Evolutionary conservation across 106 monocot genomes (phyloP).

Genomic region (Alisma plantagoaquatica): DNA sequence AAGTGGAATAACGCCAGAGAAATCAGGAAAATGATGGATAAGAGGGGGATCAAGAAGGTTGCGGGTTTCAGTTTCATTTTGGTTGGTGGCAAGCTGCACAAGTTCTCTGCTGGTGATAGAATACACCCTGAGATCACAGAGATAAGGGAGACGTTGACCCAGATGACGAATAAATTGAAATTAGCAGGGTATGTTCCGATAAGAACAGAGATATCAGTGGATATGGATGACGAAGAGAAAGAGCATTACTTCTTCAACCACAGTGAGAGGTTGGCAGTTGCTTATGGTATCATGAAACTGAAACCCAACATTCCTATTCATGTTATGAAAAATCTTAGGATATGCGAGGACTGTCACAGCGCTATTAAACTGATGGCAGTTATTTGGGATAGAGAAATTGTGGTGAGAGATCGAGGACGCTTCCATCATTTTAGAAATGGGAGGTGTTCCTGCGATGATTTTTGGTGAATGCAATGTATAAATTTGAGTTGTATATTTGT

Average conservation of each 20-base stretch:
- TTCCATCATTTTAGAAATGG: slow-evolving; percentile 76
- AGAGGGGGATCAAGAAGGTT: slow-evolving; percentile 42
- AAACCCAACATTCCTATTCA: slow-evolving; percentile 37
- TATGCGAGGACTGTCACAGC: slow-evolving; percentile 69
- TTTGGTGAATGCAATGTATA: slow-evolving; percentile 75
- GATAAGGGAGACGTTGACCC: slow-evolving; percentile 30
- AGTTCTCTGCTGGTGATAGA: slow-evolving; percentile 46
- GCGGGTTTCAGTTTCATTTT: slow-evolving; percentile 54
- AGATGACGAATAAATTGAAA: slow-evolving; percentile 38
- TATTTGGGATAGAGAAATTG: slow-evolving; percentile 55
- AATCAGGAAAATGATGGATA: slow-evolving; percentile 54
- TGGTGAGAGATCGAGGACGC: slow-evolving; percentile 56
- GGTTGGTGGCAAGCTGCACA: slow-evolving; percentile 31
- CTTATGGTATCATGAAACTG: slow-evolving; percentile 54
- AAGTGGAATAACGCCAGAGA: slow-evolving; percentile 33
- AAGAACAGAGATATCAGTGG: slow-evolving; percentile 21
- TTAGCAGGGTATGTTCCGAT: slow-evolving; percentile 37
- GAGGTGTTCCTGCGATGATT: slow-evolving; percentile 72
- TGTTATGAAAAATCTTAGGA: slow-evolving; percentile 53
- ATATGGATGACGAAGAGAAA: slow-evolving; percentile 63
- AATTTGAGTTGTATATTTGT: too few species aligned
- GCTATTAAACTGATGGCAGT: slow-evolving; percentile 55
- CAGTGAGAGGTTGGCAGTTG: slow-evolving; percentile 77
- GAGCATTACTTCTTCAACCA: slow-evolving; percentile 47
- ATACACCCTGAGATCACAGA: slow-evolving; percentile 35